These are phyloP conservation scores for Dictyostelium capitatum DNA, from an alignment of 78 protist species.

Conservation along the genomic window DNA sequence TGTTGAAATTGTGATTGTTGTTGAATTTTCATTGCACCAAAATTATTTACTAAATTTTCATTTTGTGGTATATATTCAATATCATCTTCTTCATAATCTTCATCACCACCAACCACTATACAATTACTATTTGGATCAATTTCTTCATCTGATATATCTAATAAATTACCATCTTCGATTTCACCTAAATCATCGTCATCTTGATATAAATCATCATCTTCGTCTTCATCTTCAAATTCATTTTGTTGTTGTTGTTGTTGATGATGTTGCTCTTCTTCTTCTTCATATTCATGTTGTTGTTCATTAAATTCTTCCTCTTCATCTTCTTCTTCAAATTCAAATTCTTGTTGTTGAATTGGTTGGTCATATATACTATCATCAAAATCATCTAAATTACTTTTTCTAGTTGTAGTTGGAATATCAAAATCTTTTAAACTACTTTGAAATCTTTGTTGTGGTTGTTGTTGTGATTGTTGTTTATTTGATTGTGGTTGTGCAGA, in stretches of 20 bases:
- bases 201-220: not conserved
- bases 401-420: not conserved
- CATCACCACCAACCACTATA: not conserved
- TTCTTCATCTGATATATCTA: slow-evolving; percentile 12
- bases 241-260: not conserved
- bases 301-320: slow-evolving; percentile 14
- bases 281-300: not conserved
- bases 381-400: slow-evolving; percentile 26
- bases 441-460: slow-evolving; percentile 17
- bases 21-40: not conserved
- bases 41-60: not conserved
- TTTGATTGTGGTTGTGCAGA: not conserved
- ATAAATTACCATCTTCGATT: slow-evolving; percentile 22
- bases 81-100: slow-evolving; percentile 43
- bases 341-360: slow-evolving; percentile 27
- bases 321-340: slow-evolving; percentile 18
- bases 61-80: slow-evolving; percentile 28
- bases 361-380: slow-evolving; percentile 8
- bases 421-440: slow-evolving; percentile 32
- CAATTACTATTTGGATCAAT: not conserved
- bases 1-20: not conserved
- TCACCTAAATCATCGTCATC: not conserved
- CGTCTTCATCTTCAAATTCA: not conserved
- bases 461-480: not conserved
- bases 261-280: not conserved